Evolutionary conservation across 176 grass and related monocot genomes (phyloP).

Genomic region (Cenchrus purpureus): DNA sequence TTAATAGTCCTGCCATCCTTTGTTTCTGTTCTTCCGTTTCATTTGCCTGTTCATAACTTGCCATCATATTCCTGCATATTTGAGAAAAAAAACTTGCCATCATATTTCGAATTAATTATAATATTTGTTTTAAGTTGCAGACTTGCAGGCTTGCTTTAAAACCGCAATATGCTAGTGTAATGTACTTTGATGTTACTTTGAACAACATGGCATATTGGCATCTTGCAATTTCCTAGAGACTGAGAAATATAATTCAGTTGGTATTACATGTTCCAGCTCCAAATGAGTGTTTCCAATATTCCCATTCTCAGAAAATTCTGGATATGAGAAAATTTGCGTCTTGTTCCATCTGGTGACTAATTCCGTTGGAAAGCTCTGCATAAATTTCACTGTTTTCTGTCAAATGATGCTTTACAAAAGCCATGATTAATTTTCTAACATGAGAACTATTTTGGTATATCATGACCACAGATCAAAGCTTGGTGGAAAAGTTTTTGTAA

Average conservation of each 20-base stretch:
- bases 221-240: neutral
- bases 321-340: neutral
- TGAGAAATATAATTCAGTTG: neutral
- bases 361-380: neutral
- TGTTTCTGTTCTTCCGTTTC: neutral
- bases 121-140: neutral
- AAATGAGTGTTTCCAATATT: too few relatives aligned
- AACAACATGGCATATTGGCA: neutral
- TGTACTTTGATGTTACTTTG: neutral
- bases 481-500: neutral
- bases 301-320: too few relatives aligned
- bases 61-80: too few relatives aligned
- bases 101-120: conserved; percentile 10
- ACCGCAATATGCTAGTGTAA: neutral
- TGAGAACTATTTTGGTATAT: conserved; percentile 11
- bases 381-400: neutral
- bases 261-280: neutral
- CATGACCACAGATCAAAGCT: neutral
- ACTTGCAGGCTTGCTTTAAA: neutral
- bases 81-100: too few relatives aligned
- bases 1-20: neutral
- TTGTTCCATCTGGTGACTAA: neutral
- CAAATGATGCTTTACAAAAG: conserved; percentile 20
- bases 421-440: conserved; percentile 16
- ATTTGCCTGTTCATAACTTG: neutral